Evolutionary conservation across 129 eudicot genomes (phyloP), one percentile per base, ranked within the genome.

Genomic region (Lonicera japonica): DNA sequence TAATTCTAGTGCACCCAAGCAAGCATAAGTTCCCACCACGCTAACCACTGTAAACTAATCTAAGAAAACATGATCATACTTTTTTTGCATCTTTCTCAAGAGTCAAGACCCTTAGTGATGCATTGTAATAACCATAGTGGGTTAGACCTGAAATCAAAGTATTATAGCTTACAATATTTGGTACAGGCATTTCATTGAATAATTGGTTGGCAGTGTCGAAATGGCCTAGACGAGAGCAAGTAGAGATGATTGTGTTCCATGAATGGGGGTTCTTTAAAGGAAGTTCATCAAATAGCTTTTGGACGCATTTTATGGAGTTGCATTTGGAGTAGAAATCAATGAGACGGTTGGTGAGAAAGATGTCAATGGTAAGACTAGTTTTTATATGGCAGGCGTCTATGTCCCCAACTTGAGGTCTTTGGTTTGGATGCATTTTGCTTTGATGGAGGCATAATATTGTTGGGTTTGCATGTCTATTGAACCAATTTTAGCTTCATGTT

Each of bases 151-250:
- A 75, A 57, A 80, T 47, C 5, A 80, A 24, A 40, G 72, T 50
- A 52, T 80, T 80, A 41, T 72, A 76, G 54, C 70, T 72, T 0
- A 80, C 86, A 25, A 72, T 40, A 39, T 80, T 72, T 58, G 73
- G 73, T 72, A 58, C 82, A 69, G 86, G 86, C 79, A 80, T 80
- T 76, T 63, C 61, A 17, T 72, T 75, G 39, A 80, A 63, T 79
- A 80, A 40, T 1, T 67, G 57, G 48, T 23, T 55, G 43, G 82
- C 79, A 38, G 23, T 18, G 0, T 58, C 54, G 22, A 76, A 64
- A 23, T 25, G 45, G 25, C 82, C 86, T 11, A 21, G 45, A 24
- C 40, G 25, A 0, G 39, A 63, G 25, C 43, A 63, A 50, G 63
- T 70, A 4, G 70, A 71, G 46, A 71, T 40, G 36, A 71, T 40